Conservation (phyloP, 169 alveolate species). For the Eimeria mitis region DNA sequence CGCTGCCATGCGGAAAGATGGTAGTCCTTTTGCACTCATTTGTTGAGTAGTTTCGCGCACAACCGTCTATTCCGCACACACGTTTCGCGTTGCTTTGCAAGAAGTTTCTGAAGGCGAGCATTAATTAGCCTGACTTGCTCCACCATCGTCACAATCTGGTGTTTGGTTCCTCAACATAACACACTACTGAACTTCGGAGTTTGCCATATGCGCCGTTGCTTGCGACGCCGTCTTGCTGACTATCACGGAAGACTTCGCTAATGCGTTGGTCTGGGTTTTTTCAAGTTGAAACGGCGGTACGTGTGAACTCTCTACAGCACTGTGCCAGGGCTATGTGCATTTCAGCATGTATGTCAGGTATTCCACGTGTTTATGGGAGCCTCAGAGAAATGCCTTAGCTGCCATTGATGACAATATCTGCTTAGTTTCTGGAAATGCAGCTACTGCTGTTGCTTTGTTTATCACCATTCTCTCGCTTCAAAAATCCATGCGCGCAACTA, state of each 20-base stretch:
- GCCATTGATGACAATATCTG: background rate
- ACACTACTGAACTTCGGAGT: background rate
- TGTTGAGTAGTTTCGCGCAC: background rate
- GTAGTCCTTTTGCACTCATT: background rate
- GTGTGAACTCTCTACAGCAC: background rate
- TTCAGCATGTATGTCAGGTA: background rate
- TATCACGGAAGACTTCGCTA: background rate
- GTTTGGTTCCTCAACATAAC: background rate
- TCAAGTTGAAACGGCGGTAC: background rate
- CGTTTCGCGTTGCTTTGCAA: background rate
- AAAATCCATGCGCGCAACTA: background rate
- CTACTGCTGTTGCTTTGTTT: background rate
- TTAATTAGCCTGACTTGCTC: background rate
- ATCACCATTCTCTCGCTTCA: background rate
- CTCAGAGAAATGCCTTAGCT: background rate
- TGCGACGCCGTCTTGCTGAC: background rate
- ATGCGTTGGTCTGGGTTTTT: background rate
- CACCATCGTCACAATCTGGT: background rate
- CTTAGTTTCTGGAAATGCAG: background rate
- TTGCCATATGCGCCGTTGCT: background rate
- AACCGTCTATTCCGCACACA: background rate
- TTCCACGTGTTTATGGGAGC: background rate
- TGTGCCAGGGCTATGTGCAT: background rate
- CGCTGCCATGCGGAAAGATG: background rate
- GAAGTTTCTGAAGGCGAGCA: background rate